Percentiles rank a stretch among this genome's conserved stretches.
phyloP scores from a whole-genome alignment of 306 rosid genomes.

The Vicia faba region DNA sequence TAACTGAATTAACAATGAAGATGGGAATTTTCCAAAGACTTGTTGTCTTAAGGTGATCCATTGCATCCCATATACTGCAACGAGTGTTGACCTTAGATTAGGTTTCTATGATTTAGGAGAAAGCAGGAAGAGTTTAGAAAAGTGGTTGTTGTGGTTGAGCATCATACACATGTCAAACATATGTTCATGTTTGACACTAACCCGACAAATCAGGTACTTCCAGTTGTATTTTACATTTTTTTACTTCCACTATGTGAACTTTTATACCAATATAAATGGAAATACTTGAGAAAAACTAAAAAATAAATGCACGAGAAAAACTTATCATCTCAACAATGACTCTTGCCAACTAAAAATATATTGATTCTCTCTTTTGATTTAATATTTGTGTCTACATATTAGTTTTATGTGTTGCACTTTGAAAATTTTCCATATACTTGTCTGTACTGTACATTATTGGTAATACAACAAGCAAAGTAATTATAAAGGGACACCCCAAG shows the following conservation, averaged over 20 bases:
- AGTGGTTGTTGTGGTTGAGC: background rate
- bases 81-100: conserved; percentile 16
- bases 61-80: conserved; percentile 11
- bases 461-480: background rate
- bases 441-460: background rate
- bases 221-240: background rate
- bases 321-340: background rate
- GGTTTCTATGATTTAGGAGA: background rate
- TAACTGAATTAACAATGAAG: background rate
- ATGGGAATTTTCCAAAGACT: background rate
- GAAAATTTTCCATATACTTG: background rate
- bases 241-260: background rate
- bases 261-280: background rate
- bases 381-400: background rate
- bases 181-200: background rate
- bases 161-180: background rate
- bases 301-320: background rate
- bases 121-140: background rate
- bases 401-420: background rate
- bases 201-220: background rate
- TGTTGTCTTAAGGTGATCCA: background rate
- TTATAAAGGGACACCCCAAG: background rate
- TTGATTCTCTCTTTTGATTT: conserved; percentile 13
- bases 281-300: background rate
- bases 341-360: background rate